Evolutionary conservation across 148 eudicot species (phyloP), one percentile per base, ranked within the genome.

Genomic region (Vaccinium darrowii): DNA sequence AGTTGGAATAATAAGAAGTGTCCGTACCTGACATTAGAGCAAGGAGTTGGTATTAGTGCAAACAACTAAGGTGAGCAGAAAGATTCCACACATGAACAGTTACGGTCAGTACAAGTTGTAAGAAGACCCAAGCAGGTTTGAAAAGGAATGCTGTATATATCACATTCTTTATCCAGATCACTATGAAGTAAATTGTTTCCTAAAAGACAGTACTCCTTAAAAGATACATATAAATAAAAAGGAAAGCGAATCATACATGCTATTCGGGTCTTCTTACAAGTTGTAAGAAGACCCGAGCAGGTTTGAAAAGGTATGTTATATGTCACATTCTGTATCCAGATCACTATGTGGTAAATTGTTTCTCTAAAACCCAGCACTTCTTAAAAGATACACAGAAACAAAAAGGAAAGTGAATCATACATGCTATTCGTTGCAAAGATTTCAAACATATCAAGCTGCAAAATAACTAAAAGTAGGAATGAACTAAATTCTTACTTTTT

Each of bases 401-500:
- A 43, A 75, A 47, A 43, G 0, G n/a, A 8, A 39, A 9, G 78
- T 78, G 36, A 30, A 78, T 50, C 25, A 50, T 51, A 13, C 0
- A 77, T 27, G 39, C 50, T 27, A 56, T 56, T 79, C 25, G 18
- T 49, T 1, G 19, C 5, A 53, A 71, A 21, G 8, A 82, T 49
- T 4, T 52, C 51, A 33, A 33, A 58, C 30, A 63, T 33, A 81
- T 73, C 80, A 75, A 81, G 58, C 63, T 3, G 60, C n/a, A n/a
- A 71, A 21, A 36, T n/a, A 62, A 10, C 6, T 0, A 30, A 52
- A 60, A 73, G 51, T 11, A 27, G 49, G 60, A 16, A 25, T 53
- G 13, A 15, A 53, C 13, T 25, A 79, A 88, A 75, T 23, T 67
- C 98, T 91, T 90, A 96, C 99, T 91, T 92, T 87, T 96, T 96